Percentiles rank a stretch among this genome's conserved stretches.
phyloP scores from a whole-genome alignment of 1,284 basidiomycete species.

The Boletellus dicymbophilus region DNA sequence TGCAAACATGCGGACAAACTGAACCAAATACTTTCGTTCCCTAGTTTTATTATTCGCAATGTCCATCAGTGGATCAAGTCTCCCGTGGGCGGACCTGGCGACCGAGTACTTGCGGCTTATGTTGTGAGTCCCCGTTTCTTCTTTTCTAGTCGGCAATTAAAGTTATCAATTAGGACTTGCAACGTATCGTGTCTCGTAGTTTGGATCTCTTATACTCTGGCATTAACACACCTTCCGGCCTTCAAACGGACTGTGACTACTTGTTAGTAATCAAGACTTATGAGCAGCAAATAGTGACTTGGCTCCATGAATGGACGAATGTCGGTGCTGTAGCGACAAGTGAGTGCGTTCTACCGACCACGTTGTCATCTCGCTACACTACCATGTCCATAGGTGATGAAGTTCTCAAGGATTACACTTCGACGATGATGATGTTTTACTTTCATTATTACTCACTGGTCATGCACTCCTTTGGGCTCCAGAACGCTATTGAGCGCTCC shows the following conservation, averaged over 20 bases:
- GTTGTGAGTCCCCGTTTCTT: constrained; percentile 48
- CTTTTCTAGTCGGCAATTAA: constrained; percentile 2
- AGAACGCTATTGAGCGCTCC: constrained; percentile 85
- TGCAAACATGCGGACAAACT: background rate
- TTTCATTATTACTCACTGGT: constrained; percentile 86
- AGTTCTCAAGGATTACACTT: constrained; percentile 45
- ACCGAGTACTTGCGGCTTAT: constrained; percentile 69
- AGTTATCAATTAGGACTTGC: constrained; percentile 62
- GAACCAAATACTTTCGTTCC: constrained; percentile 6
- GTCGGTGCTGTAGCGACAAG: constrained; percentile 20
- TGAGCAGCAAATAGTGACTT: constrained; percentile 76
- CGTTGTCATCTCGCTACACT: constrained; percentile 6
- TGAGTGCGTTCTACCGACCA: constrained; percentile 6
- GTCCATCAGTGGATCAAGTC: constrained; percentile 72
- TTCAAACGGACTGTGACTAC: constrained; percentile 90
- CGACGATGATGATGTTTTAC: constrained; percentile 70
- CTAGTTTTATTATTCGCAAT: constrained; percentile 86
- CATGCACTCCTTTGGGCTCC: constrained; percentile 93
- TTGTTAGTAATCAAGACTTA: constrained; percentile 81
- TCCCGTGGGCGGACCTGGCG: constrained; percentile 60
- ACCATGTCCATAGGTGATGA: constrained; percentile 28
- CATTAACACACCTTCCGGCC: constrained; percentile 78
- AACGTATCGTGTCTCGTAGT: constrained; percentile 86
- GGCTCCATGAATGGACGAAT: constrained; percentile 64
- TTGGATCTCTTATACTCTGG: constrained; percentile 91